Evolutionary conservation across 2,329 filamentous ascomycete species (phyloP), one percentile per base, ranked within the genome.

Genomic region (Fusarium avenaceum): DNA sequence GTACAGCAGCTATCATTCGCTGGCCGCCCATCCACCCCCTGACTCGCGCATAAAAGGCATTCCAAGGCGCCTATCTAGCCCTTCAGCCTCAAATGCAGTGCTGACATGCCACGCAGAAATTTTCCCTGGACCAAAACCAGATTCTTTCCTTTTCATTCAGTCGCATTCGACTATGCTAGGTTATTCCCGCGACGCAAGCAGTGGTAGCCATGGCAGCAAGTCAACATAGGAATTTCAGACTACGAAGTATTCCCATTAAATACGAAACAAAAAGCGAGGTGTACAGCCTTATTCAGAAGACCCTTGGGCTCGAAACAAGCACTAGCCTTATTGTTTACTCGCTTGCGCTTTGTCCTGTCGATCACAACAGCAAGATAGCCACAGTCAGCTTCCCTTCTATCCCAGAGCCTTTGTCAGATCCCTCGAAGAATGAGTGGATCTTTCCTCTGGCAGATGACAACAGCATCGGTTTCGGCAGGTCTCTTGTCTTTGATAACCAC

Each of bases 401-500:
- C 1, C 57, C 57, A 10, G 4, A 11, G 0, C 48, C 8, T 2
- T 7, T 59, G 2, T 26, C 22, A 3, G 28, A 48, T 22, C 2
- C 2, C 7, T 13, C 43, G 1, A 30, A 1, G 2, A 8, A 11
- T 17, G 35, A 59, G 26, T 59, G 57, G 57, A 1, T 4, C 1
- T 57, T 59, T 3, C 1, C 15, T 1, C 4, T 57, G 1, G 17
- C 19, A 4, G n/a, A 32, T 2, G 57, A 5, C 6, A 4, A 32
- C 0, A 19, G 48, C 0, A 9, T 59, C 5, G 57, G 48, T 10
- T 57, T 59, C 13, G n/a, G n/a, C 13, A 48, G 10, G 4, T 48
- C 28, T 4, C 28, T 59, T 7, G 35, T 46, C 2, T 59, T 59
- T 17, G 57, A 59, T 4, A 57, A 35, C 2, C 57, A 59, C 7